phyloP scores from a whole-genome alignment of 2,329 filamentous ascomycete genomes.

The Penicillium decumbens region DNA sequence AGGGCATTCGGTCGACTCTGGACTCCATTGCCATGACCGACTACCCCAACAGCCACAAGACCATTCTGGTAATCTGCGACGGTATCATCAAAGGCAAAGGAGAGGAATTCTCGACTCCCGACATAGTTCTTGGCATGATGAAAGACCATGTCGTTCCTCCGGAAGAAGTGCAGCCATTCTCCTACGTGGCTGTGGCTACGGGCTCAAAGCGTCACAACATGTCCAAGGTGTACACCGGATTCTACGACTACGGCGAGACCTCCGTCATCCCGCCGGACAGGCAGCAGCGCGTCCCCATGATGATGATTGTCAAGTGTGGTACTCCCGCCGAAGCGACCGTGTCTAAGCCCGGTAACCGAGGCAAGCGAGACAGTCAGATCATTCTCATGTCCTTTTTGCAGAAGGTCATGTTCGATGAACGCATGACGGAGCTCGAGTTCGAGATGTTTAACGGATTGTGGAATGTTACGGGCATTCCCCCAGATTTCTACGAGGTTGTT shows the following conservation, averaged over 20 bases:
- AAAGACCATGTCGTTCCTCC: conserved; percentile 76
- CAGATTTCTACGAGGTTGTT: conserved; percentile 95
- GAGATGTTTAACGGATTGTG: conserved; percentile 99
- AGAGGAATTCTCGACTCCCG: conserved; percentile 79
- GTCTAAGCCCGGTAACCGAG: conserved; percentile 90
- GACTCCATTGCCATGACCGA: conserved; percentile 97
- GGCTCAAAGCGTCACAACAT: conserved; percentile 98
- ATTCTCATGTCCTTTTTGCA: conserved; percentile 99
- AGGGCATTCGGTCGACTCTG: conserved; percentile 86
- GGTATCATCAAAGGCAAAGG: conserved; percentile 96
- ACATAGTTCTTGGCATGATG: conserved; percentile 89
- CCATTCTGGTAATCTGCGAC: conserved; percentile 93
- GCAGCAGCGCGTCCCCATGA: conserved; percentile 96
- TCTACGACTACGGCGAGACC: conserved; percentile 88
- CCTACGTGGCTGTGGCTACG: conserved; percentile 92
- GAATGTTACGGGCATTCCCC: conserved; percentile 97
- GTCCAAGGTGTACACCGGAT: conserved; percentile 96
- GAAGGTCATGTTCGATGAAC: conserved; percentile 99
- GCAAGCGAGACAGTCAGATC: conserved; percentile 98
- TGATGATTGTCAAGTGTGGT: conserved; percentile 91
- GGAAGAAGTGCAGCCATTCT: conserved; percentile 82
- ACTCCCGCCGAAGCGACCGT: conserved; percentile 78
- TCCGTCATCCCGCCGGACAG: conserved; percentile 76
- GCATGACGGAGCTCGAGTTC: conserved; percentile 98
- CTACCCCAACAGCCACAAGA: conserved; percentile 98